Evolutionary conservation across 2,329 filamentous ascomycete genomes (phyloP), one percentile per base, ranked within the genome.

Genomic region (Stemphylium beticola): DNA sequence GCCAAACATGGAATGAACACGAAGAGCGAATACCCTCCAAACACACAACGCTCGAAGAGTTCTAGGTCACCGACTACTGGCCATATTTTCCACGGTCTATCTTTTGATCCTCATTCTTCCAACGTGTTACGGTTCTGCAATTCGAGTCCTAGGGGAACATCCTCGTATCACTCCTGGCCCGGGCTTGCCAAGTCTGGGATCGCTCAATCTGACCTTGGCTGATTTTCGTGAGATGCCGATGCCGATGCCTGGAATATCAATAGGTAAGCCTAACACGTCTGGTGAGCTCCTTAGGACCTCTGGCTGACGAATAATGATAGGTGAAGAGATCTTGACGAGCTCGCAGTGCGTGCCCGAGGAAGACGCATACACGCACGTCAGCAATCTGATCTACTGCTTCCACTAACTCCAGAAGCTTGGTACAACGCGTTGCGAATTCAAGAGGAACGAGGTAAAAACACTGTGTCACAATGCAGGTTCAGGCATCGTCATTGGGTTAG

Each of bases 351-450:
- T 49, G 11, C 57, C 54, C 11, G 31, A 44, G 15, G 52, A 60
- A n/a, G 18, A 18, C 11, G 46, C 49, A 12, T 60, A 57, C n/a
- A 53, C 54, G 7, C 18, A 43, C 38, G 60, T 61, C n/a, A 45
- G 52, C 10, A 52, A 53, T 18, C 40, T 50, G 1, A 57, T 63
- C n/a, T 41, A 48, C 11, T 63, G 58, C 49, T 58, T 43, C 40
- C 29, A 61, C 17, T 63, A 61, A 43, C 37, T 61, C 8, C 47
- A 26, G 12, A 51, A 24, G n/a, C 41, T 62, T 2, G 60, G 49
- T 8, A 55, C 38, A 2, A 43, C 38, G 4, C 33, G 11, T 14
- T 61, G 60, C 20, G 49, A 24, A 39, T 45, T 33, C 18, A 48
- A 51, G 26, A 38, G 43, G 7, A 52, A 43, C 15, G 29, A 53